phyloP scores from a whole-genome alignment of 345 rosid genomes.

The Linum trigynum region DNA sequence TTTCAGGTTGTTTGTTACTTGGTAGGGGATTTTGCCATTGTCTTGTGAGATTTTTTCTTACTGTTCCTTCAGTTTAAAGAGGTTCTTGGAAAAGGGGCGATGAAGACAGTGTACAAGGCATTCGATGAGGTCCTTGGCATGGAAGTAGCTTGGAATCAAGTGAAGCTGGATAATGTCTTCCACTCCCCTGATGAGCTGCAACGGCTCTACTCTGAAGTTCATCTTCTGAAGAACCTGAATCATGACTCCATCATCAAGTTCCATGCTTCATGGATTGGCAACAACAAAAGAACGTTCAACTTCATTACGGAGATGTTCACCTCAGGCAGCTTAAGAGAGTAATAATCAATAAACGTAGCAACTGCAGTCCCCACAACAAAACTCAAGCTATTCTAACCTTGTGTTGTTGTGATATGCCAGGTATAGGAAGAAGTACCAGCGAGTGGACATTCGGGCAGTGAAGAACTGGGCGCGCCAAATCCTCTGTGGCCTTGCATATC shows the following conservation, averaged over 20 bases:
- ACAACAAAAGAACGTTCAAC: conserved; percentile 46
- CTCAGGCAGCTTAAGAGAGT: conserved; percentile 75
- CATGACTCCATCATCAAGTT: conserved; percentile 60
- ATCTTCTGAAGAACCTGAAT: conserved; percentile 67
- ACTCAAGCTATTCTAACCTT: background rate
- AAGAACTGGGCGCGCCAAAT: conserved; percentile 57
- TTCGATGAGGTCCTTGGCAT: conserved; percentile 63
- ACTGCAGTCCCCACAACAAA: background rate
- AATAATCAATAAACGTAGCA: conserved; percentile 5
- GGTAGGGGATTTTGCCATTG: too few species aligned
- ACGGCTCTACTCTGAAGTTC: conserved; percentile 75
- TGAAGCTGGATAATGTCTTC: conserved; percentile 45
- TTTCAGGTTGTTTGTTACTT: too few species aligned
- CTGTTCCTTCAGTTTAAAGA: conserved; percentile 39
- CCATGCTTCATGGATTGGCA: conserved; percentile 69
- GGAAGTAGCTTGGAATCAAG: conserved; percentile 84
- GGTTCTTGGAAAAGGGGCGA: conserved; percentile 72
- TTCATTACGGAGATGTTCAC: conserved; percentile 84
- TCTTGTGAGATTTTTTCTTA: background rate
- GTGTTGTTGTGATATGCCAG: conserved; percentile 19
- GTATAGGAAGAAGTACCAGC: conserved; percentile 44
- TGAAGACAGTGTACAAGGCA: conserved; percentile 79
- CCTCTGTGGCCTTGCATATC: conserved; percentile 48
- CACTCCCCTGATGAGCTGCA: conserved; percentile 63
- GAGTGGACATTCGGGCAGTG: conserved; percentile 50